Conservation (phyloP, 345 rosid species). For the Gossypium thurberi region DNA sequence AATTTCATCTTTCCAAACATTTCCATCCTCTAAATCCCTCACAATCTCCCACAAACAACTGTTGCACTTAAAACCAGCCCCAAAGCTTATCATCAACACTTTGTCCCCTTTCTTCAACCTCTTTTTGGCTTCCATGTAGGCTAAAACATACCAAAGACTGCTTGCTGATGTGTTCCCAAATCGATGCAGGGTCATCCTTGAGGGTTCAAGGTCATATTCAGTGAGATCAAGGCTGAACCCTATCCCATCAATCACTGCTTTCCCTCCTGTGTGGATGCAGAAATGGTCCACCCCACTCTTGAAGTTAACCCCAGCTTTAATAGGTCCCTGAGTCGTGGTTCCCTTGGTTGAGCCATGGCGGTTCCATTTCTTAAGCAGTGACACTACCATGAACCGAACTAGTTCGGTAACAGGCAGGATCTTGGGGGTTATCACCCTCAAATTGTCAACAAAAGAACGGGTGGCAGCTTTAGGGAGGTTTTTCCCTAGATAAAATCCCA, state of each 20-base stretch:
- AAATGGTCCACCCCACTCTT: constrained; percentile 83
- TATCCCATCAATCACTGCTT: constrained; percentile 89
- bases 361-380: constrained; percentile 29
- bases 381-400: constrained; percentile 34
- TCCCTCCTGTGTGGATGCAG: constrained; percentile 86
- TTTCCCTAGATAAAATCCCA: constrained; percentile 68
- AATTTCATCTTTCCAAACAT: constrained; percentile 63
- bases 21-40: constrained; percentile 42
- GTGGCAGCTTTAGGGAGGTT: constrained; percentile 73
- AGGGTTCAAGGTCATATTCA: constrained; percentile 77
- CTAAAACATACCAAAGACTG: constrained; percentile 91
- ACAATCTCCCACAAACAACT: constrained; percentile 73
- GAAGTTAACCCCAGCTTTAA: constrained; percentile 53
- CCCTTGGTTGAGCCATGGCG: constrained; percentile 11
- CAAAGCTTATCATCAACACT: constrained; percentile 64
- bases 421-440: constrained; percentile 57
- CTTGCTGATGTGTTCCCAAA: constrained; percentile 94
- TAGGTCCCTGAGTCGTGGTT: not conserved
- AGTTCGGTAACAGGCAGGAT: constrained; percentile 74
- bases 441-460: constrained; percentile 67
- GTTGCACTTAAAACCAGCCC: constrained; percentile 82
- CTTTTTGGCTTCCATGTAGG: constrained; percentile 84
- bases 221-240: constrained; percentile 53
- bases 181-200: constrained; percentile 88
- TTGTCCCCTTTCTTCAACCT: constrained; percentile 78